Percentiles rank a stretch among this genome's conserved stretches.
Conservation (phyloP, 495 filamentous ascomycete genomes). For the Penicillium tannophilum region DNA sequence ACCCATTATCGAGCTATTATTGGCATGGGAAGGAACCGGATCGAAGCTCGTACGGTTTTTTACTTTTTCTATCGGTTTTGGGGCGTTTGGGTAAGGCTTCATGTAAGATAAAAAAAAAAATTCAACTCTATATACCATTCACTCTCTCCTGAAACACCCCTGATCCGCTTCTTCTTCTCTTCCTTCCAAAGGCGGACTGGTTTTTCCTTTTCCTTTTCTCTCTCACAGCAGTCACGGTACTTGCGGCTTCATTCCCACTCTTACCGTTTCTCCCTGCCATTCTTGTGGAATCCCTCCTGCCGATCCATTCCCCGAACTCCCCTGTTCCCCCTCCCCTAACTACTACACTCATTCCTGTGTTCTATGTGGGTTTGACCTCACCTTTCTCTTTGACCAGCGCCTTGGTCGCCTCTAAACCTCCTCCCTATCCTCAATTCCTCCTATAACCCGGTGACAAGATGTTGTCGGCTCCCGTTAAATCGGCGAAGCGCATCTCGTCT, state of each 20-base stretch:
- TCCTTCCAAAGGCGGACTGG: neutral
- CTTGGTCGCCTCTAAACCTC: conserved; percentile 11
- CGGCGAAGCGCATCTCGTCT: conserved; percentile 53
- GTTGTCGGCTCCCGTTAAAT: conserved; percentile 52
- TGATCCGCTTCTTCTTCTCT: conserved; percentile 7
- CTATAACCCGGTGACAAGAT: conserved; percentile 22
- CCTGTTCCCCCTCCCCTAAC: conserved; percentile 16
- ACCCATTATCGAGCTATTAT: conserved; percentile 21
- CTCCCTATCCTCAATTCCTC: conserved; percentile 5
- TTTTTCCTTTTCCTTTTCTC: neutral
- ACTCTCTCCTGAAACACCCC: conserved; percentile 7
- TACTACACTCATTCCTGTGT: conserved; percentile 20
- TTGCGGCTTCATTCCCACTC: conserved; percentile 16
- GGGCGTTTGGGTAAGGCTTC: conserved; percentile 9
- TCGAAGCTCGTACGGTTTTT: conserved; percentile 15
- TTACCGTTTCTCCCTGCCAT: conserved; percentile 26
- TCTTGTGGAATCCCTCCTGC: conserved; percentile 44
- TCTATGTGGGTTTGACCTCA: conserved; percentile 24
- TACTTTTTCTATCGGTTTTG: conserved; percentile 2
- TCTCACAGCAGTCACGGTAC: neutral
- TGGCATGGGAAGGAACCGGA: conserved; percentile 26
- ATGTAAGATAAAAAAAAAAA: conserved; percentile 11
- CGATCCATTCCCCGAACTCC: conserved; percentile 45
- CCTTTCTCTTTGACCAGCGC: conserved; percentile 11
- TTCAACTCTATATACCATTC: conserved; percentile 2